These are phyloP conservation scores for Heterobasidion occidentale DNA, from an alignment of 1,284 basidiomycete genomes.

Conservation along the genomic window DNA sequence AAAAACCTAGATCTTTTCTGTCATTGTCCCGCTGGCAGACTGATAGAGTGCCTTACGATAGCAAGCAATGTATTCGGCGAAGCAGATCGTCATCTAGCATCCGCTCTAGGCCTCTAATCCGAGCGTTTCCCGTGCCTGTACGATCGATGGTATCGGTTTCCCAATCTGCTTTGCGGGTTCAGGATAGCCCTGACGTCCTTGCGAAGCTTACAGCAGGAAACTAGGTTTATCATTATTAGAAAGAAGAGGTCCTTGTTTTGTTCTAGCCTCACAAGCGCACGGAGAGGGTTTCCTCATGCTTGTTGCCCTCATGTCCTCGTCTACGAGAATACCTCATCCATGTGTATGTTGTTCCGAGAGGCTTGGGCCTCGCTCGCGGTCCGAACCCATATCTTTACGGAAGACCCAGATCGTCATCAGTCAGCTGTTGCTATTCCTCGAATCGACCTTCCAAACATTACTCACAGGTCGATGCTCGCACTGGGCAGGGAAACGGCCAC, in stretches of 20 bases:
- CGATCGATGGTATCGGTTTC: constrained; percentile 1
- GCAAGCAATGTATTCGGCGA: not conserved
- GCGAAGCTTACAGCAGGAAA: not conserved
- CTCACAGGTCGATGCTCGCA: no score
- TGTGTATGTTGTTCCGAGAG: not conserved
- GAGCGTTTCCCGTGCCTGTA: constrained; percentile 1
- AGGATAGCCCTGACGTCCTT: not conserved
- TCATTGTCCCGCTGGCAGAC: not conserved
- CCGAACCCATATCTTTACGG: no score
- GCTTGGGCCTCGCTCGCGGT: not conserved
- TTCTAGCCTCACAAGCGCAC: not conserved
- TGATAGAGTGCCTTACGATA: constrained; percentile 4
- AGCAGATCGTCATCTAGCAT: not conserved
- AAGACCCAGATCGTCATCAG: no score
- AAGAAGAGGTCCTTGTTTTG: not conserved
- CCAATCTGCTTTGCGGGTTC: not conserved
- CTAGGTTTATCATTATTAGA: constrained; percentile 1
- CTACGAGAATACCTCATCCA: not conserved
- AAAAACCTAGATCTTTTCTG: not conserved
- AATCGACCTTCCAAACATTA: no score
- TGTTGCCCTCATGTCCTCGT: not conserved
- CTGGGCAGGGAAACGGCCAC: not conserved
- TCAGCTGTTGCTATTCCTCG: no score
- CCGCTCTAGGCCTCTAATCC: not conserved
- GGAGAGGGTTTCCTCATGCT: not conserved